Percentiles rank a stretch among this genome's conserved stretches.
These are phyloP conservation scores for Gamarada debralockiae DNA, from an alignment of 495 filamentous ascomycete genomes.

Conservation along the genomic window DNA sequence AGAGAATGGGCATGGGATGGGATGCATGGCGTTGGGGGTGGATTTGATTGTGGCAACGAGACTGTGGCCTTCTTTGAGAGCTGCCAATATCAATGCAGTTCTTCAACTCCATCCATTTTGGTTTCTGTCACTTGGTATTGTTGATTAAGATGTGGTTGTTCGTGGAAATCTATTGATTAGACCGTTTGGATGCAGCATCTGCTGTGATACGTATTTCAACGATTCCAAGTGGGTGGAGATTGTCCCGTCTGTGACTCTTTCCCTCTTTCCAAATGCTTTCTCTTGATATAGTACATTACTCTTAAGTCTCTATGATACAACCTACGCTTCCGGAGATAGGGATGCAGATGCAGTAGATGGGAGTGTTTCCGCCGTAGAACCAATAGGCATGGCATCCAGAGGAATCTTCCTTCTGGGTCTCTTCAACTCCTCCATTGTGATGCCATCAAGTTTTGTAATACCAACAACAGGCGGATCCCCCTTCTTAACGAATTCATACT, in stretches of 20 bases:
- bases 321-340: slow-evolving; percentile 15
- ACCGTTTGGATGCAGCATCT: no score
- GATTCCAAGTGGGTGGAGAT: not conserved
- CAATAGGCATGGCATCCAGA: slow-evolving; percentile 27
- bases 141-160: no score
- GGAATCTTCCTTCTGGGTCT: slow-evolving; percentile 67
- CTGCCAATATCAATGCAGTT: no score
- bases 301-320: not conserved
- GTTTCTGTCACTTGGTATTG: no score
- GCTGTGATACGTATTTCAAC: not conserved
- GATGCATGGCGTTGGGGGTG: not conserved
- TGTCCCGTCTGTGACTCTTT: not conserved
- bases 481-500: slow-evolving; percentile 91
- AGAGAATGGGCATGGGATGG: not conserved
- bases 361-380: slow-evolving; percentile 10
- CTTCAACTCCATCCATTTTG: no score
- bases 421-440: slow-evolving; percentile 76
- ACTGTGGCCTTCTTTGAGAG: no score
- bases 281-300: slow-evolving; percentile 7
- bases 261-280: not conserved
- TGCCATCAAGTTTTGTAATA: slow-evolving; percentile 83
- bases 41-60: no score
- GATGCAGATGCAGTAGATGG: slow-evolving; percentile 11
- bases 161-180: no score
- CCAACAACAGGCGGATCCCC: slow-evolving; percentile 90